A percentile compares a stretch with the other conserved stretches of the same genome.
These are phyloP conservation scores for Hygrophoropsis aurantiaca DNA, from an alignment of 768 basidiomycete genomes.

Conservation along the genomic window DNA sequence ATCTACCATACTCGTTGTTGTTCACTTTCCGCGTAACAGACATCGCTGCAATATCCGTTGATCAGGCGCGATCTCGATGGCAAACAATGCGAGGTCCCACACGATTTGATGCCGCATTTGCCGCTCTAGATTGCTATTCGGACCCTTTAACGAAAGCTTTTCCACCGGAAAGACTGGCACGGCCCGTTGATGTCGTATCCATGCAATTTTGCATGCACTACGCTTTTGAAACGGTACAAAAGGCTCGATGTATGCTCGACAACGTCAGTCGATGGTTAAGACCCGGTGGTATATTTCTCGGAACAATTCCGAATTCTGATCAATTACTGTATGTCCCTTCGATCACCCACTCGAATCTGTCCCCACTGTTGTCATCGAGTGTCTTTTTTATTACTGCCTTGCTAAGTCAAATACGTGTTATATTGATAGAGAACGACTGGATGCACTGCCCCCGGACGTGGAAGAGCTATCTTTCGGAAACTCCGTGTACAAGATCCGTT, in stretches of 20 bases:
- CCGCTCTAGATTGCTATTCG: constrained; percentile 85
- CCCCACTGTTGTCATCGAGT: background rate
- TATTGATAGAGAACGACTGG: constrained; percentile 62
- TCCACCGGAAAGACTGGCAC: constrained; percentile 53
- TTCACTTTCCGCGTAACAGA: constrained; percentile 45
- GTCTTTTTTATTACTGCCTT: background rate
- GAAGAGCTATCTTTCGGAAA: constrained; percentile 86
- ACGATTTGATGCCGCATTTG: constrained; percentile 79
- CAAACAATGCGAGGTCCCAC: constrained; percentile 40
- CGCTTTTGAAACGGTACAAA: constrained; percentile 89
- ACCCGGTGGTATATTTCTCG: constrained; percentile 88
- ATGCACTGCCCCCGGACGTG: constrained; percentile 61
- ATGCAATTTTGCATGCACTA: constrained; percentile 99
- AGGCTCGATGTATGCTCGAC: constrained; percentile 87
- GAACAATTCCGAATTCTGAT: constrained; percentile 93
- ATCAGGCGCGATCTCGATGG: constrained; percentile 83
- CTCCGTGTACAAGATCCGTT: constrained; percentile 84
- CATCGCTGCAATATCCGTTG: constrained; percentile 84
- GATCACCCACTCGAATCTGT: background rate
- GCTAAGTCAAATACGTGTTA: background rate
- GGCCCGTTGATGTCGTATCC: constrained; percentile 90
- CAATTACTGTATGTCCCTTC: constrained; percentile 67
- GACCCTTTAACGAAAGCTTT: constrained; percentile 72
- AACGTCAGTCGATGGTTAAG: constrained; percentile 84
- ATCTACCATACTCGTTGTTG: background rate